Conservation (phyloP, 306 rosid genomes). For the Quercus bicolor region DNA sequence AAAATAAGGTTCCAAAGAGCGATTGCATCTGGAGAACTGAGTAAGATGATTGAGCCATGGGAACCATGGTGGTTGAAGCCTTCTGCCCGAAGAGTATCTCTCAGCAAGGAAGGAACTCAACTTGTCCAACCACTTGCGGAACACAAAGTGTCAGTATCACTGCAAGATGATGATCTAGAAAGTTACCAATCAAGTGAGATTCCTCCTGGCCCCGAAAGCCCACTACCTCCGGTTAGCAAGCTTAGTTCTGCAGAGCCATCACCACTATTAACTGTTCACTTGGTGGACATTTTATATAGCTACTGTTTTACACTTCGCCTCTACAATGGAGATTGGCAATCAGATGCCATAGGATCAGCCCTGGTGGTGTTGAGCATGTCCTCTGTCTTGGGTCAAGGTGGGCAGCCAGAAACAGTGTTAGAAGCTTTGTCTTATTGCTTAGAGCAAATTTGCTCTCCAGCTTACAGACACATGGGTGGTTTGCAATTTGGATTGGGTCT, state of each 20-base stretch:
- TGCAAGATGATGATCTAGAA: conserved; percentile 25
- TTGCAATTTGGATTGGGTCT: conserved; percentile 63
- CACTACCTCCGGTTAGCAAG: conserved; percentile 64
- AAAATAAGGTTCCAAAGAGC: conserved; percentile 84
- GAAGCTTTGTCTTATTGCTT: conserved; percentile 73
- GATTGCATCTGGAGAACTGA: conserved; percentile 74
- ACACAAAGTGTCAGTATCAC: conserved; percentile 23
- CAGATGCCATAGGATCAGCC: conserved; percentile 67
- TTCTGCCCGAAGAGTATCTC: conserved; percentile 65
- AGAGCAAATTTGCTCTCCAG: conserved; percentile 76
- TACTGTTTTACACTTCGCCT: conserved; percentile 82
- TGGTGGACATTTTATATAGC: conserved; percentile 70
- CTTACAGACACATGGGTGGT: conserved; percentile 68
- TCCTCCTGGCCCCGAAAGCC: conserved; percentile 68
- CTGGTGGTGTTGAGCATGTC: conserved; percentile 64
- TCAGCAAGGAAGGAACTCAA: conserved; percentile 75
- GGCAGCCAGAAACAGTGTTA: conserved; percentile 57
- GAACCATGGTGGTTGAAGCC: conserved; percentile 94
- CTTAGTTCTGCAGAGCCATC: conserved; percentile 78
- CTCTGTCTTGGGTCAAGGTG: conserved; percentile 66
- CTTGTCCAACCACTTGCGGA: conserved; percentile 60
- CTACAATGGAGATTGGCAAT: conserved; percentile 84
- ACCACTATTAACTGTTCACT: conserved; percentile 68
- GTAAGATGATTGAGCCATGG: conserved; percentile 92
- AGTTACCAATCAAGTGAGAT: conserved; percentile 37